Evolutionary conservation across 768 basidiomycete genomes (phyloP), one percentile per base, ranked within the genome.

Genomic region (Macrolepiota dolichaula): DNA sequence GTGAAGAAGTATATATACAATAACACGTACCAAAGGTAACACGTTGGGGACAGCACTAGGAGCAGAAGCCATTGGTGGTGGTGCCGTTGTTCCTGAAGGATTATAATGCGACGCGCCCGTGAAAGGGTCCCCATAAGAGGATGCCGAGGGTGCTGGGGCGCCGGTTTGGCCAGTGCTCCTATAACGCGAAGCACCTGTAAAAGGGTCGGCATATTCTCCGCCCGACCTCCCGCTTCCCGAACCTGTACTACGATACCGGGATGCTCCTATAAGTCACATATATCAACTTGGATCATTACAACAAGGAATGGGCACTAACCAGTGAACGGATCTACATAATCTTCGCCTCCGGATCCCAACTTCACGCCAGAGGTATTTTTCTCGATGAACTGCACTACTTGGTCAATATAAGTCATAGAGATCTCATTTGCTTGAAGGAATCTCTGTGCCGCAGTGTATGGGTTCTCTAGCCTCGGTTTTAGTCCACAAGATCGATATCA

Each of bases 341-440:
- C 82, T 52, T 79, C 81, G 47, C 71, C 76, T n/a, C 78, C 75
- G 2, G 77, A 69, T 42, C 89, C 88, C 10, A 98, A 74, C 56
- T 79, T 87, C 22, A 92, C 86, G 0, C 92, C 92, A 3, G 81
- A 76, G 0, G 95, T 91, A 65, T 95, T 97, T 73, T 91, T 91
- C 73, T 97, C 91, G 56, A 99, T 98, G 74, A 98, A 98, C 57
- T 81, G 79, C 29, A 92, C 96, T 13, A 99, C 90, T 72, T 98
- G 83, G 66, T 98, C 96, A 25, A 94, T 76, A 69, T 98, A 95
- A 4, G 78, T 80, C 63, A 85, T 67, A 0, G 97, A 90, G 6
- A 99, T 81, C 38, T 98, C 90, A 70, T 99, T 91, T 53, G 77
- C 77, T 61, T 87, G 79, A 49, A 98, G 74, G 80, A 98, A 99